Base-by-base conservation (phyloP, 2,329 filamentous ascomycete genomes). In the Stagonosporopsis rhizophila region DNA sequence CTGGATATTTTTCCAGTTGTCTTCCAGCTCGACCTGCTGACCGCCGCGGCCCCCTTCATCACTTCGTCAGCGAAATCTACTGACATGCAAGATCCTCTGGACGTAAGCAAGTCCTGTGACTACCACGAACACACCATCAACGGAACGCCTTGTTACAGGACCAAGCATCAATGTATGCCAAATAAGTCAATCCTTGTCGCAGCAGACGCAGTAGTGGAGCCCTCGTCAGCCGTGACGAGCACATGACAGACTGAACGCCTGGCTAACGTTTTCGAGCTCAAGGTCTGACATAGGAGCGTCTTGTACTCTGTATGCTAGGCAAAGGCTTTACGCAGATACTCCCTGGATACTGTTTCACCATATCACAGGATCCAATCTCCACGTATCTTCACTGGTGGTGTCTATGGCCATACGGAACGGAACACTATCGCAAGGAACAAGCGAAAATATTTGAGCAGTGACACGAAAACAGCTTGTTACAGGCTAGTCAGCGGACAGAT, bases 81-180 rank as follows among this genome's bases (percentile, higher is more conserved):
- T 7, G 52, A 44, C 25, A 55, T 49, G 52, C 38, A 28, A 7
- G 44, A 55, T 20, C 52, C 52, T 15, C 39, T 55, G 4, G 34
- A 49, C 20, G 38, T 49, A 19, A 27, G n/a, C 12, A 44, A 41
- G 3, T 44, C 44, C 8, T 49, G 44, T 32, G 49, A 17, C 3
- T 55, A 55, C 30, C 52, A 55, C 20, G 39, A 49, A 34, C 52
- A 55, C 20, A 34, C 45, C 6, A 20, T 12, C 11, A 15, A 25
- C 32, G 25, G 30, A 7, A 23, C 34, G 20, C 6, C 44, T 20
- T 55, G 52, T 32, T 44, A 55, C 20, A 55, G 32, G 12, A 20
- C 11, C 7, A 55, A 49, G 28, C 49, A 55, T 22, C 52, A 39
- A 8, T 42, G 17, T 4, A 30, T 23, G 23, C 23, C 37, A 20